phyloP scores from a whole-genome alignment of 2,329 filamentous ascomycete genomes.

The Hypoxylon sp. region DNA sequence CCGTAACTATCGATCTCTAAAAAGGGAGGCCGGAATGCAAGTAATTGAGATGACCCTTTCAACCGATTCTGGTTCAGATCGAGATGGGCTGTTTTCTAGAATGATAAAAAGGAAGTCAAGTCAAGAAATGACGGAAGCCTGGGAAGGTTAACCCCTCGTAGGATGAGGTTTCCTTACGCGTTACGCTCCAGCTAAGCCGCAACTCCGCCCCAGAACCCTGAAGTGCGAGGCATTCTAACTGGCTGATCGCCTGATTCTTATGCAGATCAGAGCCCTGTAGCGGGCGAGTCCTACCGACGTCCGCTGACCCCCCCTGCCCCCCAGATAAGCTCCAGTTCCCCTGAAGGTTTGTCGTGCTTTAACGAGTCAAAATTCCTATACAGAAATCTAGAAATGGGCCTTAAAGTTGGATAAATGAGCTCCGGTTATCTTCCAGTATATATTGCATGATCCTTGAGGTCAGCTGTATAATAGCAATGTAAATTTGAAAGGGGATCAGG shows the following conservation, averaged over 20 bases:
- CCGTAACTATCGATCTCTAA: background rate
- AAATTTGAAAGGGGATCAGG: background rate
- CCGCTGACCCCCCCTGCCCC: background rate
- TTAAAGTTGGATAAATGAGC: background rate
- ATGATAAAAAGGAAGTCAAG: background rate
- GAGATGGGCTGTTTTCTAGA: background rate
- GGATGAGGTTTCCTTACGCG: slow-evolving; percentile 14
- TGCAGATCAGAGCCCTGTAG: background rate
- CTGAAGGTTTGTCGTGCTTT: background rate
- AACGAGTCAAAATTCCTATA: background rate
- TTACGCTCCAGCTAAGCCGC: slow-evolving; percentile 22
- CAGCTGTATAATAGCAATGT: background rate
- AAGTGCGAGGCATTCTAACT: slow-evolving; percentile 5
- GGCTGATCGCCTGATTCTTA: background rate
- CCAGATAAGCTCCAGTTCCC: background rate
- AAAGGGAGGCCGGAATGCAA: background rate
- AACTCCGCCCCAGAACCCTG: slow-evolving; percentile 14
- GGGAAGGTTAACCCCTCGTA: slow-evolving; percentile 3
- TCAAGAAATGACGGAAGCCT: background rate
- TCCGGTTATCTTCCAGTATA: background rate
- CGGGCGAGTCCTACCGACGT: background rate
- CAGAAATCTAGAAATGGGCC: background rate
- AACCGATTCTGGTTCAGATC: background rate
- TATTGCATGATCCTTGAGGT: background rate
- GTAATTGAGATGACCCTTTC: background rate